Percentiles rank a stretch among this genome's conserved stretches.
Evolutionary conservation across 345 rosid genomes (phyloP).

Genomic region (Hypericum androsaemum): DNA sequence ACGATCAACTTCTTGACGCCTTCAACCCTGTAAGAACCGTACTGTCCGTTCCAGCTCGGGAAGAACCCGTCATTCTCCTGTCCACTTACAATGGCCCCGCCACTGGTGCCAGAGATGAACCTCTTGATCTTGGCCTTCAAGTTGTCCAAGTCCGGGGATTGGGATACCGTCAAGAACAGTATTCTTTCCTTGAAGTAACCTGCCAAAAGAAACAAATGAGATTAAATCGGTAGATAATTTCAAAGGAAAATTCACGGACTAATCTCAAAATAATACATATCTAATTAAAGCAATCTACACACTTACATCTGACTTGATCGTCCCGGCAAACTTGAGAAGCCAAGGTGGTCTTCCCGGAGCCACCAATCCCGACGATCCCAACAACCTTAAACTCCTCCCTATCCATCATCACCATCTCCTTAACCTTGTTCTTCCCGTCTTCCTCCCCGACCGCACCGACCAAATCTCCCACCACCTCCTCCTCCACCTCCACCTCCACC

Average conservation of each 20-base stretch:
- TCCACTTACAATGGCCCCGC: not conserved
- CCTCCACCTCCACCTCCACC: conserved; percentile 34
- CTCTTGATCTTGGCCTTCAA: conserved; percentile 34
- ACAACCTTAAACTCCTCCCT: conserved; percentile 28
- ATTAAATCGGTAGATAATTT: not conserved
- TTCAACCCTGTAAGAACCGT: not conserved
- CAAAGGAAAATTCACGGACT: too few species aligned
- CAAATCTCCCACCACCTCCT: conserved; percentile 24
- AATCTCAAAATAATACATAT: not conserved
- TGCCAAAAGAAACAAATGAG: conserved; percentile 15
- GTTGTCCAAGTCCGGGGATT: conserved; percentile 56
- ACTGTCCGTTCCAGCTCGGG: conserved; percentile 21
- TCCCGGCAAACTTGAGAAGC: conserved; percentile 61
- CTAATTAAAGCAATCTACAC: conserved; percentile 4
- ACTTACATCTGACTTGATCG: conserved; percentile 46
- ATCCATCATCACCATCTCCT: conserved; percentile 53
- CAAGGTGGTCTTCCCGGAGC: conserved; percentile 84
- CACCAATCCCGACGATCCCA: conserved; percentile 79
- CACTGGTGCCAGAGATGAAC: conserved; percentile 34
- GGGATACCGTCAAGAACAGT: conserved; percentile 73
- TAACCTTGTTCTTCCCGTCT: conserved; percentile 57
- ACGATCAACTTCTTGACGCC: conserved; percentile 38
- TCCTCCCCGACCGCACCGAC: conserved; percentile 41
- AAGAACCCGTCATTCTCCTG: conserved; percentile 20
- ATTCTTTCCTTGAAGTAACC: conserved; percentile 43